Evolutionary conservation across 2,329 filamentous ascomycete species (phyloP), one percentile per base, ranked within the genome.

Genomic region (Beauveria caledonica): DNA sequence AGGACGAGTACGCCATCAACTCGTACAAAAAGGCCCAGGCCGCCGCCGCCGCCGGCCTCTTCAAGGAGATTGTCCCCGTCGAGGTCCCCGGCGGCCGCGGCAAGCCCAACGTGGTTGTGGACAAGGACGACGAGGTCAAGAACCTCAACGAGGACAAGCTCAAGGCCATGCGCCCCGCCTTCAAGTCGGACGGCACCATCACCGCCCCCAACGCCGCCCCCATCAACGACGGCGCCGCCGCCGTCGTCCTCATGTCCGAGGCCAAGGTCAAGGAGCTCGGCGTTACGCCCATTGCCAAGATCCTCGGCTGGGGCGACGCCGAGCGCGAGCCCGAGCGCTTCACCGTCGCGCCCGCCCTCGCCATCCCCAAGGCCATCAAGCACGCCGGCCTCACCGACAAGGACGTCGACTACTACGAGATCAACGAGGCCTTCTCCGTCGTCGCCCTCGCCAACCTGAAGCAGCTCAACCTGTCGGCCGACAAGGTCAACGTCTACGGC

Each of bases 401-500:
- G 64, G 82, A 90, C 62, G 82, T 99, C 62, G 93, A 97, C 70
- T 94, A 86, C 68, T 99, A 94, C 75, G 94, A 99, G 82, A 97
- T 99, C 82, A 99, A 99, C 81, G 94, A 99, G 81, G 94, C 94
- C 46, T 99, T 99, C 81, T 94, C 90, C 64, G 94, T 96, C 54
- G 94, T 99, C 64, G 91, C 94, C 44, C 83, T 99, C 57, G 92
- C 94, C 66, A 99, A 99, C 81, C 86, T 96, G 78, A 96, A 99
- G 84, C 76, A 97, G 60, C 86, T 99, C 45, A 82, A 81, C 63
- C 78, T 99, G 61, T 80, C 81, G 65, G 83, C 89, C 66, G 89
- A 92, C 62, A 95, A 92, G 78, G 92, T 99, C 72, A 99, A 99
- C 78, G 80, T 97, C 60, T 93, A 92, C 71, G 94, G 94, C 71